phyloP scores from a whole-genome alignment of 345 rosid genomes.

The Linum usitatissimum region DNA sequence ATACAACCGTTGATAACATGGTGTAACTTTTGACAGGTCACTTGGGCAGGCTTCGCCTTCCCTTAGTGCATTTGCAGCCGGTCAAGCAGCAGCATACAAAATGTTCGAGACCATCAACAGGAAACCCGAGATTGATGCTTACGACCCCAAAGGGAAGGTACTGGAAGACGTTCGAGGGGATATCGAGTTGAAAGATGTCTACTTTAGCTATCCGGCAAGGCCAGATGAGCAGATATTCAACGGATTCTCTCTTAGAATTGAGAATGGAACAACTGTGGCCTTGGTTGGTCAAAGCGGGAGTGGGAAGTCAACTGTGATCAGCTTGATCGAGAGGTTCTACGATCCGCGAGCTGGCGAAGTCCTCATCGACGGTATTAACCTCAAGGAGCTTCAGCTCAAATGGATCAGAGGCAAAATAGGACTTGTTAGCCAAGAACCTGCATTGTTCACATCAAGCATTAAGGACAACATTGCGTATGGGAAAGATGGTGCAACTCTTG shows the following conservation, averaged over 20 bases:
- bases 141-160: slow-evolving; percentile 15
- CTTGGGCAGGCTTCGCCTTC: slow-evolving; percentile 37
- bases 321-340: slow-evolving; percentile 36
- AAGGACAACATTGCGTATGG: too few species aligned
- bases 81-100: slow-evolving; percentile 37
- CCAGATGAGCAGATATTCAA: slow-evolving; percentile 26
- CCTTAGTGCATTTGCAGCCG: slow-evolving; percentile 30
- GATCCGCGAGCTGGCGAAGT: slow-evolving; percentile 37
- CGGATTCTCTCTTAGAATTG: slow-evolving; percentile 31
- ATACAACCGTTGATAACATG: too few species aligned
- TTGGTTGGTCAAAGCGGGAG: slow-evolving; percentile 44
- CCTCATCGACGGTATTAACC: slow-evolving; percentile 30
- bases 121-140: slow-evolving; percentile 30
- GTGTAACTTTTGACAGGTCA: slow-evolving; percentile 14
- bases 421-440: too few species aligned
- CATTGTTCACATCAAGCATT: too few species aligned
- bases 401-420: slow-evolving; percentile 21
- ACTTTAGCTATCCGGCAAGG: slow-evolving; percentile 36
- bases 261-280: slow-evolving; percentile 30
- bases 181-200: slow-evolving; percentile 27
- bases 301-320: slow-evolving; percentile 37
- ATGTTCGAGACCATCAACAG: slow-evolving; percentile 34
- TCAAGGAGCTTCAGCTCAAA: slow-evolving; percentile 29
- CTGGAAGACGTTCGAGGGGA: slow-evolving; percentile 29
- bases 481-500: too few species aligned